Base-by-base conservation (phyloP, 331 rosid species). In the Stylosanthes scabra region DNA sequence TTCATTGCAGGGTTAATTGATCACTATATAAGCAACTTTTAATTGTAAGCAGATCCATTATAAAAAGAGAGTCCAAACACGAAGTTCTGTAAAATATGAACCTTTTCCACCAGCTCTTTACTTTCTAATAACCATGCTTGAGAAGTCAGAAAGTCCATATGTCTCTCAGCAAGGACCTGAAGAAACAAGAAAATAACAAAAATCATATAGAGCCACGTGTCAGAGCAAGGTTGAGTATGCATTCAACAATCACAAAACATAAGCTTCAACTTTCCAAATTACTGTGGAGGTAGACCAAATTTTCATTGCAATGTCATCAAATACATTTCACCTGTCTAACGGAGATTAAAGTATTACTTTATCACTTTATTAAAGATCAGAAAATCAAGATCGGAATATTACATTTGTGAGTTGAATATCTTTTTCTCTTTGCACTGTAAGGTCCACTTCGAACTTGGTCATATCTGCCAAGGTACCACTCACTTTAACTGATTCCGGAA, bases 81-180 rank as follows among this genome's bases (percentile, higher is more conserved):
- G 70, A 52, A 57, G 67, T 44, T 52, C 34, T 34, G 52, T 62
- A 8, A 61, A 29, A 25, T 50, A 74, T 84, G 49, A 80, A 94
- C 97, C 97, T 90, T 90, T 78, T 90, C 93, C 75, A 87, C 91
- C 41, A 91, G 82, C 86, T 86, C 97, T 87, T 77, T 81, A 66
- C 83, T 88, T 83, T 77, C 89, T 6, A 59, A 64, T 14, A 94
- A 80, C 99, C 99, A 94, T 61, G 97, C 97, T 4, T 77, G 83
- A 62, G 93, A 84, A 29, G 97, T 91, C 72, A 79, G 59, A 76
- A 78, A 62, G 79, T 91, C 97, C 58, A 91, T 77, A 39, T 91
- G 97, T 79, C 93, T 86, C 84, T 87, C 85, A 14, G 96, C 87
- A 84, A 91, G 90, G 37, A 94, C 89, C 99, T 94, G 91, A 34